These are phyloP conservation scores for Wickerhamiella musiphila DNA, from an alignment of 805 yeast species.

Conservation along the genomic window DNA sequence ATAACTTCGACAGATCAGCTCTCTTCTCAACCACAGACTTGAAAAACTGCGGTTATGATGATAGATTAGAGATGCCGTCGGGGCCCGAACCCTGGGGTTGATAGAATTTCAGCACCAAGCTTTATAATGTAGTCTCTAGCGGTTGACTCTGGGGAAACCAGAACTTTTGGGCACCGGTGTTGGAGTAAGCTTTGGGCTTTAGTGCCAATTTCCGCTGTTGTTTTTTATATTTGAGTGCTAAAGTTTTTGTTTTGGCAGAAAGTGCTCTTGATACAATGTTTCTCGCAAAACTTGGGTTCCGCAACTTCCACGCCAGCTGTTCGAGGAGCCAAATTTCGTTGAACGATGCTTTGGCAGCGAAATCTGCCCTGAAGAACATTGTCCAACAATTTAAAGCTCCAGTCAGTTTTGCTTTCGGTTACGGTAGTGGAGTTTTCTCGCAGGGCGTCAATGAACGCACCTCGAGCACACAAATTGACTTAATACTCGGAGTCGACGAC, in stretches of 20 bases:
- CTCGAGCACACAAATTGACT: conserved; percentile 48
- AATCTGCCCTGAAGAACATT: conserved; percentile 26
- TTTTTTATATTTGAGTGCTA: background rate
- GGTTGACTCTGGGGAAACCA: no score
- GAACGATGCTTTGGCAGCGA: conserved; percentile 2
- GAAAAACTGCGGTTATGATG: no score
- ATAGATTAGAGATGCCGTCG: no score
- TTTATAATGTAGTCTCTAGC: no score
- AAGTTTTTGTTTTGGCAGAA: background rate
- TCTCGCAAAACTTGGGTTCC: background rate
- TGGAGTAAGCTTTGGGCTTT: background rate
- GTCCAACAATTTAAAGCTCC: conserved; percentile 51
- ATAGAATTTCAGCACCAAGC: no score
- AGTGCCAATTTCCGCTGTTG: background rate
- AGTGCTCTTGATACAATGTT: background rate
- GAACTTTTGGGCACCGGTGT: no score
- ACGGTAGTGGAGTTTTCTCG: conserved; percentile 83
- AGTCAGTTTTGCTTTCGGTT: conserved; percentile 69
- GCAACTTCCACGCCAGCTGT: background rate
- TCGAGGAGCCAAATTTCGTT: no score
- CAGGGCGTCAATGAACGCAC: conserved; percentile 37
- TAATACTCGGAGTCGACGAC: conserved; percentile 65
- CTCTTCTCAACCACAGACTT: no score
- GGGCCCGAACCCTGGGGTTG: no score
- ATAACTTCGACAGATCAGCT: no score